Evolutionary conservation across 768 basidiomycete species (phyloP), one percentile per base, ranked within the genome.

Genomic region (Cyathus striatus): DNA sequence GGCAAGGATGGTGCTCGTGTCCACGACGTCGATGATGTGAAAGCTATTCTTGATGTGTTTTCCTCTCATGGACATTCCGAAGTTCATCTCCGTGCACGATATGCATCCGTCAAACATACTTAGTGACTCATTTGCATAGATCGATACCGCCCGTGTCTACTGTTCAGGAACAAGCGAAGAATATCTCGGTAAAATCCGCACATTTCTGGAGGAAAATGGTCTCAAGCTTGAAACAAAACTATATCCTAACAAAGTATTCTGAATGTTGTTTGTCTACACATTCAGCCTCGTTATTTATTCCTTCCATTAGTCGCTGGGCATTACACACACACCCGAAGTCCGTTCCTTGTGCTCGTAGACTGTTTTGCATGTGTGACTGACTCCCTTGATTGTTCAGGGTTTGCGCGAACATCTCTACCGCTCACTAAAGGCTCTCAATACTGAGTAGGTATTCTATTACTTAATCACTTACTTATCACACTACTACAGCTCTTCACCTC

Each of bases 161-260:
- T 65, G 60, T 9, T 66, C 65, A 20, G 77, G 79, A 1, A 79
- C 79, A 0, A 77, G 78, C 5, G 80, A 85, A 53, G 64, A 68
- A 35, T 64, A 62, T 48, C 66, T 83, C n/a, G 79, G 75, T 5
- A 62, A 75, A 58, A 63, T 73, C 42, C 6, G 7, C 10, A 18
- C 10, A 7, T 36, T 10, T 18, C 20, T 36, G 35, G 61, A 69
- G 45, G 58, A 60, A 34, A 68, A 75, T 25, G 78, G 77, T 0
- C 53, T 83, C 20, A 68, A 69, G 43, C 60, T 83, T 33, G 78
- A 81, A 33, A 83, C 79, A 1, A 85, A 85, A 55, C 69, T 79
- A 14, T 72, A 70, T 46, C 79, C 80, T 0, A 54, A 47, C 36
- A 40, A 47, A 7, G 64, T 65, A 26, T n/a, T n/a, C 23, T 16